Evolutionary conservation across 1,139 yeast genomes (phyloP), one percentile per base, ranked within the genome.

Genomic region (Candida sp.): DNA sequence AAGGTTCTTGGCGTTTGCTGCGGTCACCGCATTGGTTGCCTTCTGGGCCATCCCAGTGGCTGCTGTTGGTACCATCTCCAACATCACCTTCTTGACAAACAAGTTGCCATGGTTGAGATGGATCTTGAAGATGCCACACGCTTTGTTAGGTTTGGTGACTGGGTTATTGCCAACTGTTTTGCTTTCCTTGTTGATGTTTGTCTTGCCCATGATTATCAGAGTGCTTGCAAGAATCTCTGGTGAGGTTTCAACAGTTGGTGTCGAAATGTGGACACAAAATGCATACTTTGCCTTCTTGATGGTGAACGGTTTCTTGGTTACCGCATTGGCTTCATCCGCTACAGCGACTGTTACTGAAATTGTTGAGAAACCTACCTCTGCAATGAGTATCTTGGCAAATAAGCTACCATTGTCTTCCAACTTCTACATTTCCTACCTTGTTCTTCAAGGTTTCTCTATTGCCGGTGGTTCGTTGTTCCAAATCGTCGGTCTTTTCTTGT

Each of bases 1-100:
- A 72, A 70, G 74, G 43, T 64, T 82, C 28, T 81, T 80, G 52
- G 88, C 97, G 0, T 62, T 76, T 48, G 78, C 86, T 22, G 83
- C 85, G 11, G 80, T 91, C 56, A 65, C 76, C 40, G 77, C 84
- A 3, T 68, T 87, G 58, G 78, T 90, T 48, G 73, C 89, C 22
- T 84, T 90, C 58, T 90, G 96, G 96, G 87, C 96, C 34, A 78
- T 90, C 54, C 97, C 97, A 2, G 94, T 90, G 11, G 90, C 96
- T 4, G 85, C 90, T 54, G 89, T 90, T 26, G 96, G 96, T 69
- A 75, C 85, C 51, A 83, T 90, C 52, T 87, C 96, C 12, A 90
- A 90, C 62, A 74, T 89, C 46, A 85, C 86, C 50, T 85, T 82
- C 61, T 76, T 90, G 58, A 77, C 77, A n/a, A 63, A 72, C 43